Conservation (phyloP, 2,329 filamentous ascomycete genomes). For the Hypoxylon sp. region DNA sequence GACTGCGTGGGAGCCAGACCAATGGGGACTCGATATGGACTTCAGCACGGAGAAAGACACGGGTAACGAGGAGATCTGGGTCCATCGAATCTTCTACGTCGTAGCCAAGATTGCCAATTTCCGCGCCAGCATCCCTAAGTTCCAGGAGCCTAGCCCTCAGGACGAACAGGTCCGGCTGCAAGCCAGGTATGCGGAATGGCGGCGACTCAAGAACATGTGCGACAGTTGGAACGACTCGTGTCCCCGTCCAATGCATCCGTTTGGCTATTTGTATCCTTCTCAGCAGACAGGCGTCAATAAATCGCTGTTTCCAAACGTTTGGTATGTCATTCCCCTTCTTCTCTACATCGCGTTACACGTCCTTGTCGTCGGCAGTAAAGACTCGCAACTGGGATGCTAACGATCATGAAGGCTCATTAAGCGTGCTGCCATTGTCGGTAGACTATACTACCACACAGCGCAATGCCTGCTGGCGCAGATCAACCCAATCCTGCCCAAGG, state of each 20-base stretch:
- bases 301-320: constrained; percentile 87
- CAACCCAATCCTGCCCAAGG: constrained; percentile 75
- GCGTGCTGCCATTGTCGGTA: constrained; percentile 81
- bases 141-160: constrained; percentile 69
- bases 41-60: constrained; percentile 58
- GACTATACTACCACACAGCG: constrained; percentile 89
- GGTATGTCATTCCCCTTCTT: constrained; percentile 64
- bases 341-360: neutral
- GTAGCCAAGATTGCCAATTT: constrained; percentile 90
- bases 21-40: constrained; percentile 88
- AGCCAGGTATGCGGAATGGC: constrained; percentile 80
- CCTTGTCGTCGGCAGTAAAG: neutral
- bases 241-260: constrained; percentile 87
- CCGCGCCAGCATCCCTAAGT: constrained; percentile 74
- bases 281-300: constrained; percentile 65
- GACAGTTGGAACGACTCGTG: constrained; percentile 84
- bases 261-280: constrained; percentile 79
- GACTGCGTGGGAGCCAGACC: constrained; percentile 88
- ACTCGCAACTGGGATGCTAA: constrained; percentile 9
- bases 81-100: constrained; percentile 89
- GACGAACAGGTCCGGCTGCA: constrained; percentile 74
- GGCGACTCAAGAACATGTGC: constrained; percentile 81
- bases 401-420: constrained; percentile 76
- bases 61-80: constrained; percentile 85
- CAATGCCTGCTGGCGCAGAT: constrained; percentile 84